A percentile compares a stretch with the other conserved stretches of the same genome.
phyloP scores from a whole-genome alignment of 495 filamentous ascomycete genomes.

The Penicillium lagena region DNA sequence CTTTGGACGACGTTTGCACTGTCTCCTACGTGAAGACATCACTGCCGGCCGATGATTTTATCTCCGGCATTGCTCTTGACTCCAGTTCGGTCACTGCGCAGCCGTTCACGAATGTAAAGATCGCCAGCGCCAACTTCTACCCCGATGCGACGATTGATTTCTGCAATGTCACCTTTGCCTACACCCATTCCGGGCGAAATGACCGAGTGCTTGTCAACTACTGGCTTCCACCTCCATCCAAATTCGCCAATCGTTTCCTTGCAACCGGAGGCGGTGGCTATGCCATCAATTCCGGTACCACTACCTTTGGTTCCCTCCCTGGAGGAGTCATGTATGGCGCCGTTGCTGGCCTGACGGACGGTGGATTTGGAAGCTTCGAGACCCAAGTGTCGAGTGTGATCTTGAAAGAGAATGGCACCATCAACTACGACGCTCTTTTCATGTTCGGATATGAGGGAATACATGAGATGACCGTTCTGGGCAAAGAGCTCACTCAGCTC shows the following conservation, averaged over 20 bases:
- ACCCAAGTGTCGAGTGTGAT: conserved; percentile 24
- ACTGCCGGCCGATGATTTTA: conserved; percentile 18
- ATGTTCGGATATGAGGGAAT: conserved; percentile 42
- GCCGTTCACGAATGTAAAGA: conserved; percentile 3
- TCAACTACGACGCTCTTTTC: conserved; percentile 36
- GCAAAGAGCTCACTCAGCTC: conserved; percentile 26
- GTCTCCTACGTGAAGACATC: conserved; percentile 15
- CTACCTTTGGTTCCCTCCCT: conserved; percentile 15
- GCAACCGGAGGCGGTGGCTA: conserved; percentile 39
- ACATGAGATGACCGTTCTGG: conserved; percentile 25
- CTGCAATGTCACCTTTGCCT: conserved; percentile 42
- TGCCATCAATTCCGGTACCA: conserved; percentile 35
- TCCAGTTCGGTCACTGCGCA: conserved; percentile 3
- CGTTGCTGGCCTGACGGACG: conserved; percentile 39
- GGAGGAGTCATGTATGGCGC: conserved; percentile 38
- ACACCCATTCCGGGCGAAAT: conserved; percentile 30
- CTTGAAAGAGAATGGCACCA: conserved; percentile 34
- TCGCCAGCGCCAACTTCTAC: conserved; percentile 14
- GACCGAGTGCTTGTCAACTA: conserved; percentile 31
- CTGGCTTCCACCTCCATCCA: conserved; percentile 30
- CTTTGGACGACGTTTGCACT: conserved; percentile 25
- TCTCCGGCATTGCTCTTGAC: conserved; percentile 28
- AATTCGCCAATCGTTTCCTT: conserved; percentile 37
- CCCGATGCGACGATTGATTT: conserved; percentile 15
- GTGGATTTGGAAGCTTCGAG: conserved; percentile 40